A percentile compares a stretch with the other conserved stretches of the same genome.
phyloP scores from a whole-genome alignment of 2,329 filamentous ascomycete species.

The Hysterium pulicare region DNA sequence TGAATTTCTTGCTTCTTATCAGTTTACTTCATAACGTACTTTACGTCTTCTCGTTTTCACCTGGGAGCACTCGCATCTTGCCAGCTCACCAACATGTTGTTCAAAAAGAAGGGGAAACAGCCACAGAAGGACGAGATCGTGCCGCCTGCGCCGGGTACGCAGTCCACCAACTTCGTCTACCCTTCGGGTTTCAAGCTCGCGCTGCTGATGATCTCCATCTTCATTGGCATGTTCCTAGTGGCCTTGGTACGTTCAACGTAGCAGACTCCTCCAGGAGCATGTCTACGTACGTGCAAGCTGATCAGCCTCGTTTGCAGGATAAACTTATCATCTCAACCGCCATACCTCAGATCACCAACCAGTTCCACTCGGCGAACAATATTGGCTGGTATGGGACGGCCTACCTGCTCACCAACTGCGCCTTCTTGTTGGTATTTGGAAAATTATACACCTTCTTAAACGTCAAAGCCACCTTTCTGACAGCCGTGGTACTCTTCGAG shows the following conservation, averaged over 20 bases:
- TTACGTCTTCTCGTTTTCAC: neutral
- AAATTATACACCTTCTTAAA: slow-evolving; percentile 57
- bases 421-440: slow-evolving; percentile 35
- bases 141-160: slow-evolving; percentile 1
- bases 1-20: neutral
- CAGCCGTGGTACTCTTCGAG: slow-evolving; percentile 39
- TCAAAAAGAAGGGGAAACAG: neutral
- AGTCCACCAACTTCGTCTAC: slow-evolving; percentile 1
- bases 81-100: slow-evolving; percentile 1
- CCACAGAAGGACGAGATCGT: neutral
- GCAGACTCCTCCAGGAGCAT: neutral
- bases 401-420: slow-evolving; percentile 7
- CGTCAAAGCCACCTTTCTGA: slow-evolving; percentile 47
- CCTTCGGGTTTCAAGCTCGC: slow-evolving; percentile 3
- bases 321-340: slow-evolving; percentile 38
- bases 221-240: slow-evolving; percentile 6
- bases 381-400: slow-evolving; percentile 49
- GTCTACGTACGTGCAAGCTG: neutral
- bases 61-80: neutral
- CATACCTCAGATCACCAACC: slow-evolving; percentile 44
- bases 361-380: slow-evolving; percentile 43
- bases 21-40: neutral
- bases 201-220: slow-evolving; percentile 4
- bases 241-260: neutral
- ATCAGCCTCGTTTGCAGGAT: neutral